Percentiles rank a stretch among this genome's conserved stretches.
These are phyloP conservation scores for Cystobasidium pallidum DNA, from an alignment of 1,284 basidiomycete genomes.

Conservation along the genomic window DNA sequence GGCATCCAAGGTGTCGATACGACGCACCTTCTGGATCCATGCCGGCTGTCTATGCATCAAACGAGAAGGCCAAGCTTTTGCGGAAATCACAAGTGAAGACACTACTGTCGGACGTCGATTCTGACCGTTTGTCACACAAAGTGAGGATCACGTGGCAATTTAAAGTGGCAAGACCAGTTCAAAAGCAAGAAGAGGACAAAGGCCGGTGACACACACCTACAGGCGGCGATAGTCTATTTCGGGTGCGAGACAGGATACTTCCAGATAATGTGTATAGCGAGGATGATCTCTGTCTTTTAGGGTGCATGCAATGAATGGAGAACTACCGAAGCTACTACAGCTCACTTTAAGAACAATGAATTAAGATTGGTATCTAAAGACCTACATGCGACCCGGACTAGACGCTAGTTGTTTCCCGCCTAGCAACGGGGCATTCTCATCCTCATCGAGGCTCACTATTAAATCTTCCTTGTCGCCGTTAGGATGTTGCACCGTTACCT, in stretches of 20 bases:
- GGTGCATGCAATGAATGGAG: neutral
- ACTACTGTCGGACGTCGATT: neutral
- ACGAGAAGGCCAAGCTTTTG: too few species aligned
- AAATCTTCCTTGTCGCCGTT: slow-evolving; percentile 8
- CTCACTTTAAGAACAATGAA: neutral
- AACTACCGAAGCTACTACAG: neutral
- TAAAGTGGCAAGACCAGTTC: neutral
- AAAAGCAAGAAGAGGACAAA: neutral
- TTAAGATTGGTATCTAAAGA: neutral
- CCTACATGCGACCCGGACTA: slow-evolving; percentile 9
- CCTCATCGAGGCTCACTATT: slow-evolving; percentile 4
- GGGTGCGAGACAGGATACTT: too few species aligned
- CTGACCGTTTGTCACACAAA: neutral
- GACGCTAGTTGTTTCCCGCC: slow-evolving; percentile 40
- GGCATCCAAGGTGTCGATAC: neutral
- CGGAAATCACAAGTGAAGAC: neutral
- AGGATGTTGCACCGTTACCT: slow-evolving; percentile 8
- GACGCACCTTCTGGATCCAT: slow-evolving; percentile 16
- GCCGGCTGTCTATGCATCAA: neutral
- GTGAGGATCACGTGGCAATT: neutral
- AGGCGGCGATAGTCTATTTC: too few species aligned
- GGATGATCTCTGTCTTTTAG: too few species aligned
- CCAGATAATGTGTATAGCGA: too few species aligned
- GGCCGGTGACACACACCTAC: neutral
- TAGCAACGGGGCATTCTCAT: slow-evolving; percentile 38